A percentile compares a stretch with the other conserved stretches of the same genome.
phyloP scores from a whole-genome alignment of 768 basidiomycete species.

The Boletus eberwhitei region DNA sequence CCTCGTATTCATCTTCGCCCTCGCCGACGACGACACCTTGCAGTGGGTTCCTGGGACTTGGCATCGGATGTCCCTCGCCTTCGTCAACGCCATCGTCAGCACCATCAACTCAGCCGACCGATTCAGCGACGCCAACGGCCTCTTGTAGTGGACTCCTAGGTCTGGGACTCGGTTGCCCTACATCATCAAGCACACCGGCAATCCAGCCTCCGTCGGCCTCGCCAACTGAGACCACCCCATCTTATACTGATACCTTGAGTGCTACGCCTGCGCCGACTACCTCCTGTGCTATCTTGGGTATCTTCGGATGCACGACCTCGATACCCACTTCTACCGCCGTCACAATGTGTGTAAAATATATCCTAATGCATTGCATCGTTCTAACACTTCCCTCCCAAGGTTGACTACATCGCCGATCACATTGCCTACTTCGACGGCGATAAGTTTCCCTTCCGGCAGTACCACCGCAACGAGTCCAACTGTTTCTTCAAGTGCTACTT shows the following conservation, averaged over 20 bases:
- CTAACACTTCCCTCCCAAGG: conserved; percentile 4
- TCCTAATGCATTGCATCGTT: background rate
- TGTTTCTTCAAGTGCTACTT: too few relatives aligned
- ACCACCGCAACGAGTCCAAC: conserved; percentile 7
- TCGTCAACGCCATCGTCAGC: background rate
- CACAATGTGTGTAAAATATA: conserved; percentile 10
- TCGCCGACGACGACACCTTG: conserved; percentile 5
- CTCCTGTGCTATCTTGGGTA: conserved; percentile 17
- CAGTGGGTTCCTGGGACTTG: conserved; percentile 15
- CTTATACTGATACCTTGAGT: background rate
- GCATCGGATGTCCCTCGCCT: conserved; percentile 5
- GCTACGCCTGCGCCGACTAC: conserved; percentile 7
- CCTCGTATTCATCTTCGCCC: background rate
- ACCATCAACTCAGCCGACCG: background rate
- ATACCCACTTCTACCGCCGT: conserved; percentile 6
- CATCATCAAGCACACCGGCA: conserved; percentile 7
- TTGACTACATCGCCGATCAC: background rate
- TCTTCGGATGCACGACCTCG: conserved; percentile 15
- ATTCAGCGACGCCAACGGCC: background rate
- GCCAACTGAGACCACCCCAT: background rate
- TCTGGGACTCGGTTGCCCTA: conserved; percentile 11
- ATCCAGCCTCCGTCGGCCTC: conserved; percentile 4
- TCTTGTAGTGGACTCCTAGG: conserved; percentile 9
- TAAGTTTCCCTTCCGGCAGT: conserved; percentile 29
- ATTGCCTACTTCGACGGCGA: conserved; percentile 22